Percentiles rank a stretch among this genome's conserved stretches.
phyloP scores from a whole-genome alignment of 2,329 filamentous ascomycete genomes.

The Penicillium sp. region DNA sequence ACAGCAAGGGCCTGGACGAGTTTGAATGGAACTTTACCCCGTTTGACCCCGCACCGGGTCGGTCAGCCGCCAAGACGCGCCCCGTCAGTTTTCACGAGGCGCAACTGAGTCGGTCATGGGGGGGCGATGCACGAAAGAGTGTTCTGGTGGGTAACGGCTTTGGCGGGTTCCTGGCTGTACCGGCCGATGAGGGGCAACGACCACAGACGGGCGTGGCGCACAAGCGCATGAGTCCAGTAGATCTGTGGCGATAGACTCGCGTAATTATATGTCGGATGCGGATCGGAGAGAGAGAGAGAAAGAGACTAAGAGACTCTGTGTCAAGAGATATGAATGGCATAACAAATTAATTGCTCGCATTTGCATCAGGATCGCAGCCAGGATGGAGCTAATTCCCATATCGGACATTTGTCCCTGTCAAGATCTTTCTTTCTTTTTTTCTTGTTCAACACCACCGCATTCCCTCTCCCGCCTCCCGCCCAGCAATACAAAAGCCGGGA shows the following conservation, averaged over 20 bases:
- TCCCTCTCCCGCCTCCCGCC: too few species aligned
- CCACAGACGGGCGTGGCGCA: conserved; percentile 32
- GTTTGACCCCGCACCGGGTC: conserved; percentile 43
- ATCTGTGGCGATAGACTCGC: conserved; percentile 31
- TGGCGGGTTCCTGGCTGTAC: conserved; percentile 61
- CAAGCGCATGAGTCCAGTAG: conserved; percentile 30
- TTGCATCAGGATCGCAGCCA: too few species aligned
- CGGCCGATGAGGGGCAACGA: conserved; percentile 42
- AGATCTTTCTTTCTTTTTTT: too few species aligned
- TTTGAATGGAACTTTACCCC: conserved; percentile 63
- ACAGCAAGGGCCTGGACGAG: conserved; percentile 61
- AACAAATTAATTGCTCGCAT: too few species aligned
- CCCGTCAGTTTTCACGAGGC: conserved; percentile 44
- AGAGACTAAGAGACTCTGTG: too few species aligned
- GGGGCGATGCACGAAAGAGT: conserved; percentile 53
- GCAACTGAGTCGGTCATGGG: conserved; percentile 51
- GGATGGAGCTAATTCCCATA: too few species aligned
- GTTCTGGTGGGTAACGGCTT: conserved; percentile 63
- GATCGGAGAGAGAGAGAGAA: too few species aligned
- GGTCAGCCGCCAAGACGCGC: conserved; percentile 35
- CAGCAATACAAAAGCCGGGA: too few species aligned
- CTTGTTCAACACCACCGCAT: too few species aligned
- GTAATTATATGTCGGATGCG: too few species aligned
- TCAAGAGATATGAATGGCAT: too few species aligned
- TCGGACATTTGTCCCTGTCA: too few species aligned